These are phyloP conservation scores for Wolfiporia cocos DNA, from an alignment of 1,284 basidiomycete species.

Conservation along the genomic window DNA sequence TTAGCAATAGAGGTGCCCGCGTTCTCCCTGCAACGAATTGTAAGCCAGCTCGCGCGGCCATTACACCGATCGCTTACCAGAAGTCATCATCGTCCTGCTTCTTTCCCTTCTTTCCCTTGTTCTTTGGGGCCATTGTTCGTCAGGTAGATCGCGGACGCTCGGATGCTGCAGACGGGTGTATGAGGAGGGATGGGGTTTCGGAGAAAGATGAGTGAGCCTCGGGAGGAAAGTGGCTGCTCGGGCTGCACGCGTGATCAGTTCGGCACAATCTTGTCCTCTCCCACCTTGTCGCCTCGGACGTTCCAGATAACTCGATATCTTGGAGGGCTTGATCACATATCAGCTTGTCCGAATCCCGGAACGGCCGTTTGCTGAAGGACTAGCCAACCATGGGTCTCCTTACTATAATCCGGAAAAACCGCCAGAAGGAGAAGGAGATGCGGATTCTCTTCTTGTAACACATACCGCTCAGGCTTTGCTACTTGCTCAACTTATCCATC, in stretches of 20 bases:
- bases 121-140: constrained; percentile 77
- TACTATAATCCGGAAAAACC: constrained; percentile 95
- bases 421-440: constrained; percentile 94
- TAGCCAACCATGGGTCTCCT: constrained; percentile 72
- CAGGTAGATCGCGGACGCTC: not conserved
- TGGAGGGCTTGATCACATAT: no score
- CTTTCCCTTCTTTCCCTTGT: constrained; percentile 84
- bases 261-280: no score
- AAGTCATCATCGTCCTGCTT: constrained; percentile 76
- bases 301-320: no score
- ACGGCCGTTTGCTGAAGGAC: no score
- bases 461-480: not conserved
- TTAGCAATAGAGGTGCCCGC: constrained; percentile 55
- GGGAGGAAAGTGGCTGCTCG: not conserved
- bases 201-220: not conserved
- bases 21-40: constrained; percentile 52
- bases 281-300: no score
- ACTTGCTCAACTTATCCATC: not conserved
- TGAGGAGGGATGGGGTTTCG: not conserved
- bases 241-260: not conserved
- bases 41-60: constrained; percentile 4
- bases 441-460: constrained; percentile 88
- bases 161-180: not conserved
- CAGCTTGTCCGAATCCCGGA: no score
- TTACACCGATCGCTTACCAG: constrained; percentile 48